Percentiles rank a stretch among this genome's conserved stretches.
These are phyloP conservation scores for Sporopachydermia lactativora DNA, from an alignment of 805 yeast genomes.

Conservation along the genomic window DNA sequence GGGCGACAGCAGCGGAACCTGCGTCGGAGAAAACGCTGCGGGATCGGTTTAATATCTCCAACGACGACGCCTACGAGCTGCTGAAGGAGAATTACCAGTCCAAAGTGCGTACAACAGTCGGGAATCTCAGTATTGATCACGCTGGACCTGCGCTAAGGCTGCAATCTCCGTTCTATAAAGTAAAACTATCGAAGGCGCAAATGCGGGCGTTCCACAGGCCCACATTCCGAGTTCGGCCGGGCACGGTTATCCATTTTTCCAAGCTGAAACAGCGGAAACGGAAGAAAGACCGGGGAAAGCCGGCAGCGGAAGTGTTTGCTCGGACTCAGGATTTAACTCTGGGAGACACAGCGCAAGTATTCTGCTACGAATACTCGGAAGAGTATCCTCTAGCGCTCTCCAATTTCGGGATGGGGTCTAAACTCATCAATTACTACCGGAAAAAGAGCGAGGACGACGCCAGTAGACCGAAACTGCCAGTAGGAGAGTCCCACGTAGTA, in stretches of 20 bases:
- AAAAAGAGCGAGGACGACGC: constrained; percentile 70
- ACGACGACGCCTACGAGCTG: constrained; percentile 74
- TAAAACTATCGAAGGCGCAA: constrained; percentile 49
- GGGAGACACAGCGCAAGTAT: constrained; percentile 69
- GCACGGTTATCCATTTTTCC: constrained; percentile 61
- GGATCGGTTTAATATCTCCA: constrained; percentile 67
- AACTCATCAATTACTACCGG: constrained; percentile 83
- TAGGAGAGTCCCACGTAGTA: constrained; percentile 91
- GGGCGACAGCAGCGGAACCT: constrained; percentile 30
- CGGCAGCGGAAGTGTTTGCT: constrained; percentile 57
- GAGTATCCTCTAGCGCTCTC: constrained; percentile 73
- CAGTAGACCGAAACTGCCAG: constrained; percentile 70
- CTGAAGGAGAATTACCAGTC: constrained; percentile 79
- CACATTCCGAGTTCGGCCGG: constrained; percentile 60
- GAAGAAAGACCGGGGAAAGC: constrained; percentile 81
- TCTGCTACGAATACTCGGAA: constrained; percentile 81
- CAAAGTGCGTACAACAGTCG: constrained; percentile 83
- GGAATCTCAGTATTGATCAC: constrained; percentile 84
- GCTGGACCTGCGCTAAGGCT: constrained; percentile 74
- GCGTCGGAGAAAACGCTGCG: constrained; percentile 38
- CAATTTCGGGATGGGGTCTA: constrained; percentile 92
- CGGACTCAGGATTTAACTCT: constrained; percentile 62
- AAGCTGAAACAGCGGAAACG: constrained; percentile 67
- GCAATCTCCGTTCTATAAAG: constrained; percentile 87
- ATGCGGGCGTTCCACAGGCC: constrained; percentile 74